phyloP scores from a whole-genome alignment of 495 filamentous ascomycete species.

The Gamarada debralockiae region DNA sequence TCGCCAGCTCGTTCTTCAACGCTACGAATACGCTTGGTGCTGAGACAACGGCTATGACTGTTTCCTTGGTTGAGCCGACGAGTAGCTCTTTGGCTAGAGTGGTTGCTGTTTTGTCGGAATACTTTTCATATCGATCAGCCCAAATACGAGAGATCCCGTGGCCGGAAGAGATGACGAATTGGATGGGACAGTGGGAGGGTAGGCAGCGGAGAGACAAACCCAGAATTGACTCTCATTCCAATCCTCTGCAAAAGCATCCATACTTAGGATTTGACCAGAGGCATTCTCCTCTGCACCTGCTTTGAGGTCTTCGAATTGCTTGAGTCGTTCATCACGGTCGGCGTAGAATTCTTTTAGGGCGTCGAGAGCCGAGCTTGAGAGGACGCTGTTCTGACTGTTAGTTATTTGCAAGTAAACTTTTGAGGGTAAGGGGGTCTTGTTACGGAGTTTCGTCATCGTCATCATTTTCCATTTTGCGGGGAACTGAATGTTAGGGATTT shows the following conservation, averaged over 20 bases:
- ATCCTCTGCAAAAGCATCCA: constrained; percentile 73
- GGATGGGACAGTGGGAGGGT: too few species aligned
- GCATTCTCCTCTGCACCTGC: constrained; percentile 33
- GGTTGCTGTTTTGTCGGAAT: constrained; percentile 64
- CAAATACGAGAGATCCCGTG: not conserved
- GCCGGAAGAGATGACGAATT: constrained; percentile 4
- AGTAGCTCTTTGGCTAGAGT: constrained; percentile 59
- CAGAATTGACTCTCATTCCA: constrained; percentile 83
- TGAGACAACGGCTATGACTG: constrained; percentile 63
- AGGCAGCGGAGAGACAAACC: constrained; percentile 38
- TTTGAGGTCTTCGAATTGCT: constrained; percentile 61
- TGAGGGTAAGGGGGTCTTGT: not conserved
- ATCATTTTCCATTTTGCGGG: not conserved
- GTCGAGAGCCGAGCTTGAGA: constrained; percentile 57
- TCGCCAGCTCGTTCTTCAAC: constrained; percentile 62
- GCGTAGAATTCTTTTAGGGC: constrained; percentile 64
- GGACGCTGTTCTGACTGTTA: constrained; percentile 3
- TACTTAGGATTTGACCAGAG: constrained; percentile 39
- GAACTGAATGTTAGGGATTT: not conserved
- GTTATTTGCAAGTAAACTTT: not conserved
- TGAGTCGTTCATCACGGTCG: constrained; percentile 58
- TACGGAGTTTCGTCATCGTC: constrained; percentile 2
- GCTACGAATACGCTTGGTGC: constrained; percentile 74
- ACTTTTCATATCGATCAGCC: constrained; percentile 38
- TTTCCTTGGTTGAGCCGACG: constrained; percentile 45